Evolutionary conservation across 164 flowering plant genomes (phyloP).

Genomic region (Tetrastigma voinierianum): DNA sequence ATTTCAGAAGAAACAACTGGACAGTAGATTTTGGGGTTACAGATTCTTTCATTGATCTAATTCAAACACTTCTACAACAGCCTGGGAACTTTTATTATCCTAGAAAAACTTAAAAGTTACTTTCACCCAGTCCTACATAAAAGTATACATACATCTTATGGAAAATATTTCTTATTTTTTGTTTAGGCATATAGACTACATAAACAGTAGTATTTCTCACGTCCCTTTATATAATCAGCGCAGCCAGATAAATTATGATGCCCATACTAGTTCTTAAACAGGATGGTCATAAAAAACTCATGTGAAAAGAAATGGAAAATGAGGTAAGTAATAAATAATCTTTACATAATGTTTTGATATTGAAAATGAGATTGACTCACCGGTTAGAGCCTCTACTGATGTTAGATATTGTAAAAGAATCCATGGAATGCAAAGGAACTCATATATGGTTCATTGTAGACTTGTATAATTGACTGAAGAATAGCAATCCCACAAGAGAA

Average conservation of each 20-base stretch:
- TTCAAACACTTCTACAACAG: too few species aligned
- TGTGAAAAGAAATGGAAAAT: background rate
- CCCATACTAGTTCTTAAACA: background rate
- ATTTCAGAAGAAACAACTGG: too few species aligned
- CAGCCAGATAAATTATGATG: background rate
- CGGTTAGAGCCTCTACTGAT: conserved; percentile 64
- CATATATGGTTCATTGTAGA: conserved; percentile 23
- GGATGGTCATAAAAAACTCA: too few species aligned
- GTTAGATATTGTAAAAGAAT: conserved; percentile 74
- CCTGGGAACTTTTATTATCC: too few species aligned
- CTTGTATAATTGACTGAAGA: conserved; percentile 65
- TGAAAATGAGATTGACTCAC: conserved; percentile 27
- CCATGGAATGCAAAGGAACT: conserved; percentile 46
- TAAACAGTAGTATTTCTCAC: too few species aligned
- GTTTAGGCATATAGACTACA: too few species aligned
- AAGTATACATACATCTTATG: too few species aligned
- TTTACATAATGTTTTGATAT: background rate
- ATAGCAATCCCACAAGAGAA: conserved; percentile 67
- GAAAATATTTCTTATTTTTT: too few species aligned
- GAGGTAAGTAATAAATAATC: background rate
- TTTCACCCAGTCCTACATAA: too few species aligned
- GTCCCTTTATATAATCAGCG: background rate
- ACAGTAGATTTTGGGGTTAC: too few species aligned
- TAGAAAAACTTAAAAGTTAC: too few species aligned
- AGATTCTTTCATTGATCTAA: too few species aligned